Evolutionary conservation across 805 yeast genomes (phyloP).

Genomic region (Candida vartiovaarae): DNA sequence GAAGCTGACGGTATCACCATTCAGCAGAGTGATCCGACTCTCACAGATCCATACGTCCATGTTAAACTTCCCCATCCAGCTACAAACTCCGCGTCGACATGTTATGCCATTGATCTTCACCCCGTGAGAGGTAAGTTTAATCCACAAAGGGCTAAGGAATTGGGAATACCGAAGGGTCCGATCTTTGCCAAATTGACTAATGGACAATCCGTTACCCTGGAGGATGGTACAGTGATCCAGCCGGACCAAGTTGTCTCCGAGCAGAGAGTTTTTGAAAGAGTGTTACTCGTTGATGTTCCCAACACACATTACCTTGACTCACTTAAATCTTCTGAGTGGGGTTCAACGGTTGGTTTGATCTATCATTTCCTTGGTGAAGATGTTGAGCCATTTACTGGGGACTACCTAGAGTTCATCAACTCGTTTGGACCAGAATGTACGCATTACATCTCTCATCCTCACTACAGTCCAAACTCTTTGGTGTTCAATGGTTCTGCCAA

Average conservation of each 20-base stretch:
- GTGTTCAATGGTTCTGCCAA: constrained; percentile 50
- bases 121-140: constrained; percentile 75
- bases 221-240: constrained; percentile 47
- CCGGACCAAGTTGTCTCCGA: constrained; percentile 73
- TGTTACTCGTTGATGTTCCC: constrained; percentile 73
- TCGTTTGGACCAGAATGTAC: constrained; percentile 43
- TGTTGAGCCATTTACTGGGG: constrained; percentile 38
- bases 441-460: constrained; percentile 72
- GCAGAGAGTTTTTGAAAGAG: constrained; percentile 47
- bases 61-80: constrained; percentile 26
- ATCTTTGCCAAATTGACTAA: constrained; percentile 50
- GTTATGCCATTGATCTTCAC: constrained; percentile 59
- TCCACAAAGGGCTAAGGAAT: constrained; percentile 51
- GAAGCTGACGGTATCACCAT: constrained; percentile 11
- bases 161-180: constrained; percentile 66
- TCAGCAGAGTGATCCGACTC: constrained; percentile 28
- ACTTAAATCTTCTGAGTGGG: constrained; percentile 25
- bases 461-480: constrained; percentile 53
- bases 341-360: constrained; percentile 40
- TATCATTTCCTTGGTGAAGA: constrained; percentile 74
- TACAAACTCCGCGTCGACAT: constrained; percentile 36
- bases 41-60: constrained; percentile 28
- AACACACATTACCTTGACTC: constrained; percentile 34
- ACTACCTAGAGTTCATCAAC: constrained; percentile 43
- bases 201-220: constrained; percentile 51